Evolutionary conservation across 805 yeast species (phyloP).

Genomic region (Yamadazyma phyllophila): DNA sequence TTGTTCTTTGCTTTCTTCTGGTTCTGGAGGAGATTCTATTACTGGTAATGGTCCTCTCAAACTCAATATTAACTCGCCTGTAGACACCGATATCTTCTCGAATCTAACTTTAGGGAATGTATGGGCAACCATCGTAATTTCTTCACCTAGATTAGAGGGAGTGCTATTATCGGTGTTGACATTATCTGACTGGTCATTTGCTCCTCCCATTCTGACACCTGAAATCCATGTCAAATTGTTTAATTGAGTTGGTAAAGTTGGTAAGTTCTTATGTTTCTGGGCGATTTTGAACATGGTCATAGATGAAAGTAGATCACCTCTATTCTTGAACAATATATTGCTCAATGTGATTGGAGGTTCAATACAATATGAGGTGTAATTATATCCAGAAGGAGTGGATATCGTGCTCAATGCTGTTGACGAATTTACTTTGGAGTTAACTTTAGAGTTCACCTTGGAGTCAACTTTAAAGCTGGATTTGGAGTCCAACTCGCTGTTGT

Average conservation of each 20-base stretch:
- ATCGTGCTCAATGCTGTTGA: not conserved
- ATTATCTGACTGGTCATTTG: slow-evolving; percentile 31
- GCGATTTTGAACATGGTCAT: slow-evolving; percentile 33
- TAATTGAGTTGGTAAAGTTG: slow-evolving; percentile 28
- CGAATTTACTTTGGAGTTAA: not conserved
- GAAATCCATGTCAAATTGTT: slow-evolving; percentile 89
- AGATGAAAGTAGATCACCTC: slow-evolving; percentile 37
- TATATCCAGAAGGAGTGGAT: slow-evolving; percentile 10
- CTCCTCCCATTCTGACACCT: slow-evolving; percentile 75
- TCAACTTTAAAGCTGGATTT: too few relatives aligned
- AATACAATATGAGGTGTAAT: slow-evolving; percentile 32
- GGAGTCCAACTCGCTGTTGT: too few relatives aligned
- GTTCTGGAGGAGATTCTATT: not conserved
- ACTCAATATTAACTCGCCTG: slow-evolving; percentile 77
- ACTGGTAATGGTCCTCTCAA: slow-evolving; percentile 56
- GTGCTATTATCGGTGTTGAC: slow-evolving; percentile 25
- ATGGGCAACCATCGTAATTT: slow-evolving; percentile 82
- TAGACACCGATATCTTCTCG: slow-evolving; percentile 83
- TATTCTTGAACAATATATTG: slow-evolving; percentile 29
- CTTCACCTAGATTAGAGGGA: slow-evolving; percentile 80
- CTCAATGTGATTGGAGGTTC: slow-evolving; percentile 38
- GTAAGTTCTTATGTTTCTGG: slow-evolving; percentile 26
- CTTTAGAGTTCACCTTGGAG: not conserved
- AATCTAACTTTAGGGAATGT: slow-evolving; percentile 84
- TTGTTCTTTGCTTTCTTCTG: slow-evolving; percentile 2